Base-by-base conservation (phyloP, 768 basidiomycete genomes). In the Cyclocybe aegerita region DNA sequence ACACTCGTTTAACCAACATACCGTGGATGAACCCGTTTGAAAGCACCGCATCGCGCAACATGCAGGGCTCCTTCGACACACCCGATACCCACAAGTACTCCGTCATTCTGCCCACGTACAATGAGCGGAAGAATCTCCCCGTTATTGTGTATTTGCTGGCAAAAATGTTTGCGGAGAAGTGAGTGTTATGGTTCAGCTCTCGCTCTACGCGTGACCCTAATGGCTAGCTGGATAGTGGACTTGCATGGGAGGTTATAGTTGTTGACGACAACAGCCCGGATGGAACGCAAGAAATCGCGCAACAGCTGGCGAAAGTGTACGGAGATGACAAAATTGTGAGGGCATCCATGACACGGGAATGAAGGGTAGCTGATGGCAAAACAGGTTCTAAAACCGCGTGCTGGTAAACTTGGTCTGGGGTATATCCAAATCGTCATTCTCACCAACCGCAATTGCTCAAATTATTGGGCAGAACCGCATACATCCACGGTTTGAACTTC, bases 181-280 rank as follows among this genome's bases (percentile, higher is more conserved):
- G 64, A 61, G 87, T 73, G 31, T 32, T 43, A 10, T 9, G 30
- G 17, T 14, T 16, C 36, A 4, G 7, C 37, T 6, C 35, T 59
- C 49, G 49, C 39, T 35, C 46, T 42, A 50, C 48, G 52, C 50
- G 57, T 63, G 4, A 8, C 9, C 14, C 36, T 42, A 7, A 57
- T 43, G 39, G 12, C 36, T 3, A 9, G 6, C 39, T 39, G 17
- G 52, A 45, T 60, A 92, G 90, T 65, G 71, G 78, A 30, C 77
- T 95, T 39, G 76, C 77, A 48, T 96, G 90, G 88, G 93, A 96
- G 67, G 77, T 95, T 54, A 86, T 96, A 52, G 76, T 96, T 31
- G 93, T 96, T 5, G 93, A 96, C 62, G 93, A 95, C 60, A 90
- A 90, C 32, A 90, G 88, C 65, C 93, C 93, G 2, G 93, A 95